Base-by-base conservation (phyloP, 2,329 filamentous ascomycete genomes). In the Alternaria panax region DNA sequence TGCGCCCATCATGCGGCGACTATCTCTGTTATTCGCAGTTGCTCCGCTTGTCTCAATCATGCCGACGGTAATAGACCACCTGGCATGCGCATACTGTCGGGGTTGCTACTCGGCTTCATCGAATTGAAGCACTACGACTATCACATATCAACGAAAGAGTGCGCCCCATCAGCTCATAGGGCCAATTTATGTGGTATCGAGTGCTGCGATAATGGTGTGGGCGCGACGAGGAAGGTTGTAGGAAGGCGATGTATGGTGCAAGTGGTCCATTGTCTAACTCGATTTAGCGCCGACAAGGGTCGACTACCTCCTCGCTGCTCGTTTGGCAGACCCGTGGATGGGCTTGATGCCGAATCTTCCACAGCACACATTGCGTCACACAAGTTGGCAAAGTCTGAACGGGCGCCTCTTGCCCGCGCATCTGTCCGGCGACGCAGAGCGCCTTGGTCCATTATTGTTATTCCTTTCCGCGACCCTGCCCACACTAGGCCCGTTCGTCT, bases 181-280 rank as follows among this genome's bases (percentile, higher is more conserved):
- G 51, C 16, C 18, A n/a, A 22, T 16, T n/a, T 8, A 51, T 18
- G 20, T 51, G 38, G 18, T 42, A 28, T 40, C 24, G 36, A 41
- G 42, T 48, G 59, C 46, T 54, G 41, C 50, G 46, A 51, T 53
- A 43, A 53, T 60, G 60, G 65, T 52, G 58, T 54, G 55, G 54
- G 43, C 57, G 59, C 63, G 59, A 54, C 61, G 64, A 65, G 45
- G 61, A 65, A 63, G 65, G 60, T 65, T 60, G 66, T 59, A 63
- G 65, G 67, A 67, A 67, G 64, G 67, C 67, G 62, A 68, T 63
- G 67, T 68, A 67, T 64, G 59, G 57, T 54, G 57, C 45, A 48
- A 41, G 38, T 41, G 38, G 60, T 55, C 41, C 42, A 57, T 41
- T 27, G 54, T 50, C 65, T 68, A 68, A 60, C 51, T 50, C 34